Evolutionary conservation across 75 land plant species (phyloP).

Genomic region (Adiantum capillusveneris): DNA sequence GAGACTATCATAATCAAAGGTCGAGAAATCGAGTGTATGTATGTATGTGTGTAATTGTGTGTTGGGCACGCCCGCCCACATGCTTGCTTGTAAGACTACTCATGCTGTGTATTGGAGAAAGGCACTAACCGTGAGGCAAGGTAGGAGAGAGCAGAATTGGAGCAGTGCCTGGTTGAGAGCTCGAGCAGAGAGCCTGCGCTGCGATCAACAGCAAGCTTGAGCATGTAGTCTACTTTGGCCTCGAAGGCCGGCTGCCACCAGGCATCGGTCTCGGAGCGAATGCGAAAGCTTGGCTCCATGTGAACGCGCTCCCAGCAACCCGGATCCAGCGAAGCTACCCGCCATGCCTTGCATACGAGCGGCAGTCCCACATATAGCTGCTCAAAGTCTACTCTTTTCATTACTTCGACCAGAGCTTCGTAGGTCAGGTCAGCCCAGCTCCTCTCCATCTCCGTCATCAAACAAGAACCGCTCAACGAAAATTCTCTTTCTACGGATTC

Average conservation of each 20-base stretch:
- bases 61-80: too few species aligned
- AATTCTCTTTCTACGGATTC: too few species aligned
- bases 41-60: too few species aligned
- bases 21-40: too few species aligned
- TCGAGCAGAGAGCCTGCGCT: conserved; percentile 31
- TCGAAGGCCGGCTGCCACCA: too few species aligned
- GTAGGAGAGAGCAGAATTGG: conserved; percentile 29
- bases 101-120: too few species aligned
- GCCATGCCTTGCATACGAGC: conserved; percentile 67
- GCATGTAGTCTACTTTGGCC: too few species aligned
- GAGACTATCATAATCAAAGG: too few species aligned
- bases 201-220: too few species aligned
- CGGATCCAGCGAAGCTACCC: conserved; percentile 41
- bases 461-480: too few species aligned
- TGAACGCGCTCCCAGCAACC: conserved; percentile 34
- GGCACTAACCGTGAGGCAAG: not conserved
- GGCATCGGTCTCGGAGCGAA: conserved; percentile 5
- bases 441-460: not conserved
- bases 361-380: conserved; percentile 46
- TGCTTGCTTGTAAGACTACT: too few species aligned
- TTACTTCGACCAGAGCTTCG: not conserved
- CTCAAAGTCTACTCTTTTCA: conserved; percentile 9
- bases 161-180: conserved; percentile 62
- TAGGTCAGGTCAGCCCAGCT: not conserved
- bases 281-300: conserved; percentile 43